Evolutionary conservation across 805 yeast genomes (phyloP), one percentile per base, ranked within the genome.

Genomic region (Scheffersomyces lignosus): DNA sequence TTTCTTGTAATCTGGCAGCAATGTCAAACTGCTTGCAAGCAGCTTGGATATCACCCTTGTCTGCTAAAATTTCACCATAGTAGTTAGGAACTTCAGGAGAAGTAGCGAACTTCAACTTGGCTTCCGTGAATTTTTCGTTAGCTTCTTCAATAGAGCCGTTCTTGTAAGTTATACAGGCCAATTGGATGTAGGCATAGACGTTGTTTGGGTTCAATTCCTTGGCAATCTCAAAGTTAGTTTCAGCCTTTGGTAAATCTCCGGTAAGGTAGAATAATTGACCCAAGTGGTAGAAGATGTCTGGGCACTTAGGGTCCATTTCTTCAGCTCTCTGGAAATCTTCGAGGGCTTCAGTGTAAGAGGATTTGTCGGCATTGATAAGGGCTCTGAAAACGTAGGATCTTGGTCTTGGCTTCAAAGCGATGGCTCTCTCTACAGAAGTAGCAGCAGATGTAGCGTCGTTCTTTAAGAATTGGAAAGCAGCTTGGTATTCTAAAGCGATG

Each of bases 81-180:
- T 89, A 93, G 71, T 88, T 90, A 70, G 93, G 95, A 51, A 89
- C 84, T 63, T 88, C 96, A 38, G 98, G 87, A 36, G 85, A 77
- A 16, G 90, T 77, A 50, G 96, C 90, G 78, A 87, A 87, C 60
- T 75, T 75, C 60, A 74, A 71, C 55, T 77, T 80, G 25, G 91
- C 88, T 43, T 75, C 81, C 43, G 76, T 73, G 66, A 88, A 88
- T 41, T 75, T 66, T 47, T 75, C 73, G 58, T 78, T 82, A 49
- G 91, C 80, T 34, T 73, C 78, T 25, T 68, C 73, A 36, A 71
- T 60, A 30, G 76, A 67, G 36, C 85, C 87, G 58, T 78, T 77
- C 70, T 89, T 86, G 77, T 90, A 90, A 44, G 85, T 79, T 52
- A 90, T 79, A 63, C 96, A 93, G 25, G 96, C 98, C 47, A 87